Base-by-base conservation (phyloP, 805 yeast genomes). In the Metschnikowia henanensis region DNA sequence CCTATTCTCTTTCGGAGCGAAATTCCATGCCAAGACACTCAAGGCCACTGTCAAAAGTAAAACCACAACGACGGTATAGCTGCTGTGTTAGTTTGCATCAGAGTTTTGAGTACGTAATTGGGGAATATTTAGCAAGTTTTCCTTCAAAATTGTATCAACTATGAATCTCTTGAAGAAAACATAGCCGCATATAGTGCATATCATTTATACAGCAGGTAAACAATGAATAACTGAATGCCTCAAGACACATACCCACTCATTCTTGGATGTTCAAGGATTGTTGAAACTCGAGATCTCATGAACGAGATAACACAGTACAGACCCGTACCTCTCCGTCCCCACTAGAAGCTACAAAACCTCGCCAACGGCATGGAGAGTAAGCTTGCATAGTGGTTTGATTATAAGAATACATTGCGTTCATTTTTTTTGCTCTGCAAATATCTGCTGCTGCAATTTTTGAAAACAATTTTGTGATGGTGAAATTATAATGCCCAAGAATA, bases 1-100 rank as follows among this genome's bases (percentile, higher is more conserved):
- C 47, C 61, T 58, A 62, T 89, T 86, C 55, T 83, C 78, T 65
- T 84, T 84, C 35, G 97, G 97, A 7, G 97, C 95, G 64, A 81
- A 73, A 40, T 76, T 69, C 97, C 97, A 91, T 47, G 90, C 83
- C 34, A 76, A 71, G n/a, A 78, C 73, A 12, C 89, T 80, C 33
- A 78, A 66, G 19, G 73, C 75, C 21, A 74, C 77, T 10, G 83
- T 83, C 44, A 79, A 69, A 20, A 83, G 57, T 49, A 89, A 72
- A 23, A 80, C 84, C 45, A 78, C 68, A 45, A 87, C 70, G 51
- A 88, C 92, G 39, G 86, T 78, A 77, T 83, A 86, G 40, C 91
- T 84, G 52, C 19, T 2, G 12, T 9, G 42, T 46, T 36, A 49
- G 43, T 45, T 28, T 15, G 17, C 7, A 28, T 7, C 25, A 22